A percentile compares a stretch with the other conserved stretches of the same genome.
Conservation (phyloP, 768 basidiomycete species). For the Mycena alexandri region DNA sequence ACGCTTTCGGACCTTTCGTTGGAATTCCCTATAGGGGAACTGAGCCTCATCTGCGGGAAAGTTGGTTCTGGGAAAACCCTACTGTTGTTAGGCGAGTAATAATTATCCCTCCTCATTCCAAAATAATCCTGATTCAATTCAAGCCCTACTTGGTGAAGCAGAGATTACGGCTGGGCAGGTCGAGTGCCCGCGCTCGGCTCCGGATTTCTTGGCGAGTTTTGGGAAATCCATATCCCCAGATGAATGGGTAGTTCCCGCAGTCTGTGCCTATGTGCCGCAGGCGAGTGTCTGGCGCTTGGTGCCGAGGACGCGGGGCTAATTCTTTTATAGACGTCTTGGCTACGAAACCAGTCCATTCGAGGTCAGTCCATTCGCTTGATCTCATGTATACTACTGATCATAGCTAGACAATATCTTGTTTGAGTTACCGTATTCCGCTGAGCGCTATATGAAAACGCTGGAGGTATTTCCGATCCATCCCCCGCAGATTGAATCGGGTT, state of each 20-base stretch:
- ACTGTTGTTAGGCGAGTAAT: conserved; percentile 67
- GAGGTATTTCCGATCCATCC: conserved; percentile 26
- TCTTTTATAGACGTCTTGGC: conserved; percentile 57
- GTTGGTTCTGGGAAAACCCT: conserved; percentile 93
- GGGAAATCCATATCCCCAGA: conserved; percentile 58
- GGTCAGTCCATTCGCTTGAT: conserved; percentile 29
- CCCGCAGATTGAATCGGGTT: neutral
- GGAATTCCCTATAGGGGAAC: conserved; percentile 84
- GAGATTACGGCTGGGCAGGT: conserved; percentile 86
- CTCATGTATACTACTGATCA: conserved; percentile 23
- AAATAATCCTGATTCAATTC: conserved; percentile 22
- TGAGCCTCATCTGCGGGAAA: conserved; percentile 89
- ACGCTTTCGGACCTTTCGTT: conserved; percentile 81
- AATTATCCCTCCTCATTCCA: neutral
- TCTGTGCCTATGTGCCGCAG: conserved; percentile 91
- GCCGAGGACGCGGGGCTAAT: neutral
- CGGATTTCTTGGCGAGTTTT: conserved; percentile 78
- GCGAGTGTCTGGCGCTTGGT: conserved; percentile 47
- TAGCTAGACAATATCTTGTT: conserved; percentile 52
- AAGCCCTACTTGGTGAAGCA: conserved; percentile 88
- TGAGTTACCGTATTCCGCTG: conserved; percentile 48
- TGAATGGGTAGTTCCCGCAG: conserved; percentile 81
- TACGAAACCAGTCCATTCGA: conserved; percentile 67
- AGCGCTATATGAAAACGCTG: conserved; percentile 67
- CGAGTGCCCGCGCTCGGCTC: conserved; percentile 85